These are phyloP conservation scores for Saccharomycopsis fermentans DNA, from an alignment of 805 yeast genomes.

Conservation along the genomic window DNA sequence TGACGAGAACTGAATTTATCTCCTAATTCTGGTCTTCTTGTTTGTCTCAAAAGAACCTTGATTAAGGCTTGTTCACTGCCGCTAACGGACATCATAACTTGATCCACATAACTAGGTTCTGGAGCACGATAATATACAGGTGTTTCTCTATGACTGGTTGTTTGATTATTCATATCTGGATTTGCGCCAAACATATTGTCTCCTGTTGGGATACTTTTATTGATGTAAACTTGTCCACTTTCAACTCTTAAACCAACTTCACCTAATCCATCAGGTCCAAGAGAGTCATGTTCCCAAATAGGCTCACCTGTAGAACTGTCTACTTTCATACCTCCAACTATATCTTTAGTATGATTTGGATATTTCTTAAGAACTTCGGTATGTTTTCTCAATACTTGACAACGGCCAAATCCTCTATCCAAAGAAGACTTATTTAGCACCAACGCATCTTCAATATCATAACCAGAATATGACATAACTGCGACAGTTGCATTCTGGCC, in stretches of 20 bases:
- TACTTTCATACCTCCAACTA: conserved; percentile 83
- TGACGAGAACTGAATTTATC: conserved; percentile 96
- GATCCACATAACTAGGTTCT: conserved; percentile 90
- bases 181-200: conserved; percentile 44
- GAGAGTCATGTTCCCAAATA: conserved; percentile 71
- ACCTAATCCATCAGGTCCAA: conserved; percentile 94
- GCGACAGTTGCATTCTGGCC: conserved; percentile 99
- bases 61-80: conserved; percentile 92
- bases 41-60: conserved; percentile 85
- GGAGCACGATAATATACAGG: conserved; percentile 92
- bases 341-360: conserved; percentile 88
- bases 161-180: conserved; percentile 23
- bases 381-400: conserved; percentile 89
- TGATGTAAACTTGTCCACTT: conserved; percentile 88
- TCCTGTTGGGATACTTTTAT: conserved; percentile 84
- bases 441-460: conserved; percentile 98
- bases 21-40: conserved; percentile 95
- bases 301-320: conserved; percentile 66
- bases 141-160: conserved; percentile 67
- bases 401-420: conserved; percentile 95
- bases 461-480: conserved; percentile 97
- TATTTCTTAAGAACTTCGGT: conserved; percentile 84
- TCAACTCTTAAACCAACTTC: conserved; percentile 89
- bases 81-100: conserved; percentile 93
- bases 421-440: conserved; percentile 87